Percentiles rank a stretch among this genome's conserved stretches.
Conservation (phyloP, 257 asterid species). For the Penstemon newberryi region DNA sequence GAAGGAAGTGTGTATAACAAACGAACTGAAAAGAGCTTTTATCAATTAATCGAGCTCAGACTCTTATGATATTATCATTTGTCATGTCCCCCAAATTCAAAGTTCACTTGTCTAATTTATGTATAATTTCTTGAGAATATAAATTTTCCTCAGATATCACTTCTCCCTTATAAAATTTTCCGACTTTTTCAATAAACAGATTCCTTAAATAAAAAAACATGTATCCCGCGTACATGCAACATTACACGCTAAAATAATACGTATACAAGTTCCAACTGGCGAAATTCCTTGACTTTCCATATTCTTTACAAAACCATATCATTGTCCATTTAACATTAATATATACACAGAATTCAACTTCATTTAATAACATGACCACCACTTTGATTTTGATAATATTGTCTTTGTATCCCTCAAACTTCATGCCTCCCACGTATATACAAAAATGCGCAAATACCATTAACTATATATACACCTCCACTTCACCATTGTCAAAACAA, state of each 20-base stretch:
- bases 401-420: neutral
- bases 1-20: no score
- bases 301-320: neutral
- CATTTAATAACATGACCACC: constrained; percentile 16
- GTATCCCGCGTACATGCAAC: neutral
- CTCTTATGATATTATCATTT: no score
- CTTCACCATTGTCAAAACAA: constrained; percentile 1
- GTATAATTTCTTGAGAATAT: no score
- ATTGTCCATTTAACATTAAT: neutral
- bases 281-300: neutral
- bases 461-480: constrained; percentile 1
- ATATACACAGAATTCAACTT: neutral
- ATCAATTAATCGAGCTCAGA: no score
- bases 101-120: no score
- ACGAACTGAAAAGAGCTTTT: no score
- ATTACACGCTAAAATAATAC: neutral
- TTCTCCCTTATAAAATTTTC: neutral
- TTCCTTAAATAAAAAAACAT: neutral
- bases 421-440: constrained; percentile 16
- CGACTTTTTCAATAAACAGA: neutral
- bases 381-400: neutral
- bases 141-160: no score
- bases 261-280: neutral
- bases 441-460: neutral
- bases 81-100: no score